Evolutionary conservation across 257 asterid genomes (phyloP), one percentile per base, ranked within the genome.

Genomic region (Solanum chmielewskii): DNA sequence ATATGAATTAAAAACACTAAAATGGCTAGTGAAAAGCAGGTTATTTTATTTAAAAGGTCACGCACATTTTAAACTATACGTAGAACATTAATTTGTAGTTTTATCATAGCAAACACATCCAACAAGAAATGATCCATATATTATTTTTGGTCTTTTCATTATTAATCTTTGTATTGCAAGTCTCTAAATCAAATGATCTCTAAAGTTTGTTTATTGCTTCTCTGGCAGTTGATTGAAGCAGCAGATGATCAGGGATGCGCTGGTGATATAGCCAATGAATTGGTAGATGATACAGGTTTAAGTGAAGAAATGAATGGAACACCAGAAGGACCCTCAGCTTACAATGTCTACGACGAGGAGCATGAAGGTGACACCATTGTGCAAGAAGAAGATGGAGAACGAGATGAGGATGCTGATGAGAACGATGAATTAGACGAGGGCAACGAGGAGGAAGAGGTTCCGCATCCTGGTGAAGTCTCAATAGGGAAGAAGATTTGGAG

Each of bases 401-500:
- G 7, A 37, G 66, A 80, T 45, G 85, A 80, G 42, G 66, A 80
- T 25, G 84, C 29, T 6, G 83, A 84, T 71, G 91, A 89, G 16
- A 93, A 90, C 80, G 89, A 87, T 82, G 84, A 18, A 5, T 92
- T 85, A 11, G 91, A 88, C 4, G 94, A 92, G 56, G 94, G 87
- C 16, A 92, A 88, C 23, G 86, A 88, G 9, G 97, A 93, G n/a
- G 97, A 89, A 10, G 94, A 93, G 20, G 98, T 91, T 86, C 89
- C 86, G 29, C 98, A 95, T 88, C 99, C 98, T 2, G 99, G 99
- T 69, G 92, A 97, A 92, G 95, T n/a, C 74, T 97, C 99, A 49
- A 88, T 97, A 4, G 98, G 99, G 83, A 97, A 93, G 95, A 97
- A 97, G 93, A 89, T 97, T 33, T 96, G 99, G 99, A 97, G 91